phyloP scores from a whole-genome alignment of 805 yeast genomes.

The Spencermartinsiella europaea region DNA sequence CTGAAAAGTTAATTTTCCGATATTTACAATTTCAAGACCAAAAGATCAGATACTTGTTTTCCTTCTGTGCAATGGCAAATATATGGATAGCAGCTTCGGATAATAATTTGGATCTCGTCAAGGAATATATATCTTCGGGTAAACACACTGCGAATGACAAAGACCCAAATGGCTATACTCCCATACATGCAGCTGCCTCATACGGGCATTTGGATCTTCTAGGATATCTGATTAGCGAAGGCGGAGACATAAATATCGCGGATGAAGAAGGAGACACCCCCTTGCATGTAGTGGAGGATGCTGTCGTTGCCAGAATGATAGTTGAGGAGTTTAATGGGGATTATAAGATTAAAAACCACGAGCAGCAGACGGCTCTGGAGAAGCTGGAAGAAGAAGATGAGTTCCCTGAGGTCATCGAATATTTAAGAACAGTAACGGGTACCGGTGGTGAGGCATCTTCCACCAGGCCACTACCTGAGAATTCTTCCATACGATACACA shows the following conservation, averaged over 20 bases:
- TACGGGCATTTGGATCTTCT: conserved; percentile 76
- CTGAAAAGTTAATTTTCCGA: too few relatives aligned
- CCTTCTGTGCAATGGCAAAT: conserved; percentile 46
- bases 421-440: conserved; percentile 42
- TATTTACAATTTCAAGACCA: too few relatives aligned
- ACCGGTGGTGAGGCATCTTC: not conserved
- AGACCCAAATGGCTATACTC: conserved; percentile 94
- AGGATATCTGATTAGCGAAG: conserved; percentile 45
- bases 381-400: conserved; percentile 82
- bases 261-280: conserved; percentile 96
- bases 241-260: conserved; percentile 77
- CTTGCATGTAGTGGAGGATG: conserved; percentile 80
- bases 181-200: conserved; percentile 96
- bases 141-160: conserved; percentile 59
- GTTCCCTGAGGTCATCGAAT: conserved; percentile 68
- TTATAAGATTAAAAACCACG: conserved; percentile 55
- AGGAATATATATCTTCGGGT: conserved; percentile 47
- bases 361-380: conserved; percentile 67
- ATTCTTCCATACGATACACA: conserved; percentile 22
- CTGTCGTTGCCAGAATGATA: conserved; percentile 56
- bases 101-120: conserved; percentile 57
- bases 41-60: too few relatives aligned
- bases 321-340: conserved; percentile 69
- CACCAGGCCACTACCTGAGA: conserved; percentile 19
- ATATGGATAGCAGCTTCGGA: conserved; percentile 97